Conservation (phyloP, 148 eudicot species). For the Diospyros kaki region DNA sequence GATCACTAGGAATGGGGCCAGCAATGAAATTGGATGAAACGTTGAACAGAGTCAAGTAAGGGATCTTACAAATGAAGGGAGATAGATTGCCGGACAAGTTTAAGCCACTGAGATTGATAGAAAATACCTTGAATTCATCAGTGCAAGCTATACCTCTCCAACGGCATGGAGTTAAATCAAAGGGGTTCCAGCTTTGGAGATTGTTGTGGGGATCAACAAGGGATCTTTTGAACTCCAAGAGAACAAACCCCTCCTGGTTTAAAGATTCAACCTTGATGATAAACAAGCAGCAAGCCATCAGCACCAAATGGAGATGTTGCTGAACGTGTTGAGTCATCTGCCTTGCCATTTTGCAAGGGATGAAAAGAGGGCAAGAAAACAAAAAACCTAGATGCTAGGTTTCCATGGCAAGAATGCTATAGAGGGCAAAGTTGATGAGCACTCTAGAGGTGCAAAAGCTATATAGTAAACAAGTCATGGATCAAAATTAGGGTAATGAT, state of each 20-base stretch:
- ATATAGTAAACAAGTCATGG: background rate
- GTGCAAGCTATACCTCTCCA: slow-evolving; percentile 45
- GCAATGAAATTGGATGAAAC: slow-evolving; percentile 41
- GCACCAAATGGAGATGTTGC: slow-evolving; percentile 14
- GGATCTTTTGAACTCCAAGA: slow-evolving; percentile 43
- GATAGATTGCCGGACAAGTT: slow-evolving; percentile 41
- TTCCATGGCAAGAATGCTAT: background rate
- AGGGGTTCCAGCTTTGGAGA: slow-evolving; percentile 41
- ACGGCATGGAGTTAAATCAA: slow-evolving; percentile 38
- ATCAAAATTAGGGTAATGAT: background rate
- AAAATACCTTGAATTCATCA: slow-evolving; percentile 24
- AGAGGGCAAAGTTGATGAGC: background rate
- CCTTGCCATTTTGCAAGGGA: slow-evolving; percentile 24
- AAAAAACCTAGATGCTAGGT: background rate
- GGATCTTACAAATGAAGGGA: slow-evolving; percentile 39
- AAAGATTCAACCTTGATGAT: slow-evolving; percentile 26
- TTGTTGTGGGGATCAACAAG: slow-evolving; percentile 33
- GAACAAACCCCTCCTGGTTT: slow-evolving; percentile 43
- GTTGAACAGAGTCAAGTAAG: slow-evolving; percentile 32
- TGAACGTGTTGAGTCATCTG: slow-evolving; percentile 10
- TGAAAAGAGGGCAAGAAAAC: slow-evolving; percentile 1
- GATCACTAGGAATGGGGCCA: slow-evolving; percentile 43
- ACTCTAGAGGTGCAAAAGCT: no score
- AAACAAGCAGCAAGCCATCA: slow-evolving; percentile 16
- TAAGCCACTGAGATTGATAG: slow-evolving; percentile 30